A percentile compares a stretch with the other conserved stretches of the same genome.
phyloP scores from a whole-genome alignment of 2,329 filamentous ascomycete species.

The Raffaelea arxii region DNA sequence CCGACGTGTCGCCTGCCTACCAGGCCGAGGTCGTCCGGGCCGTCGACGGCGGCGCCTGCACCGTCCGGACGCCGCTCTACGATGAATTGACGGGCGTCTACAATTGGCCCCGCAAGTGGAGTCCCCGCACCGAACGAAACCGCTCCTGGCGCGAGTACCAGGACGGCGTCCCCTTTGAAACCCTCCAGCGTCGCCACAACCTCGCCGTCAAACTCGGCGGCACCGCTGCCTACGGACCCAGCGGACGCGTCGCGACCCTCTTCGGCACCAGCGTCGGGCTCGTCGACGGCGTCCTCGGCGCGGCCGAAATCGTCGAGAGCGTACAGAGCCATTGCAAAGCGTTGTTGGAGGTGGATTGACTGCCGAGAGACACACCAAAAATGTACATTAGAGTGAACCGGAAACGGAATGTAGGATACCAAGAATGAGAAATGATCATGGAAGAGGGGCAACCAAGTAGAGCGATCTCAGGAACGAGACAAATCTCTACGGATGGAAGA shows the following conservation, averaged over 20 bases:
- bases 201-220: conserved; percentile 23
- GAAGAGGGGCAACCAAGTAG: too few species aligned
- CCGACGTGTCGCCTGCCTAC: conserved; percentile 28
- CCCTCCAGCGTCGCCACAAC: conserved; percentile 28
- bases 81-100: conserved; percentile 33
- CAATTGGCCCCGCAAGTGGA: conserved; percentile 31
- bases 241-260: conserved; percentile 10
- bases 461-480: too few species aligned
- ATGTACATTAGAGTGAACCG: too few species aligned
- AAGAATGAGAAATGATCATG: too few species aligned
- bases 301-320: conserved; percentile 5
- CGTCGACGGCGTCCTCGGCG: conserved; percentile 6
- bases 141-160: conserved; percentile 29
- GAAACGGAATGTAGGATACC: too few species aligned
- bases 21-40: conserved; percentile 31
- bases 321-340: too few species aligned
- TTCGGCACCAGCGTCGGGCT: conserved; percentile 11
- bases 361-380: too few species aligned
- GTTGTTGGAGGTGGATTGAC: too few species aligned
- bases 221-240: conserved; percentile 19
- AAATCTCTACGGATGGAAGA: too few species aligned
- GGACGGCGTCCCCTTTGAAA: conserved; percentile 29
- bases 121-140: conserved; percentile 29
- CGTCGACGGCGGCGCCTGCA: conserved; percentile 26
- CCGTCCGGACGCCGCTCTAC: conserved; percentile 31